Evolutionary conservation across 345 rosid genomes (phyloP), one percentile per base, ranked within the genome.

Genomic region (Lepidium africanum): DNA sequence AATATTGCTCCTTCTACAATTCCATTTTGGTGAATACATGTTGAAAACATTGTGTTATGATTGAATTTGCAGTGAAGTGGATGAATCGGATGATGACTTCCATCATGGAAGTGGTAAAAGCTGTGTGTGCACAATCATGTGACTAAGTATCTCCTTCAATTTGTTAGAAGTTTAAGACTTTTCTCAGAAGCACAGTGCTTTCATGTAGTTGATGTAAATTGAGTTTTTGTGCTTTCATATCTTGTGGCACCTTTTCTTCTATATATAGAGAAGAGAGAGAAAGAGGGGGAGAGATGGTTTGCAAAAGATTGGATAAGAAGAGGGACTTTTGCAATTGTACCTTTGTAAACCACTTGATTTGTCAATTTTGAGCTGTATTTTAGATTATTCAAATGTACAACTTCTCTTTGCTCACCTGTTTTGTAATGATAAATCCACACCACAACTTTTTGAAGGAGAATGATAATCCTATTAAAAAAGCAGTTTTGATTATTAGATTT

Each of bases 101-200:
- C 16, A 76, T 16, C 42, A 51, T 65, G 63, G 67, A 69, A 76
- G 65, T 41, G 66, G 67, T 5, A 64, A 65, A 64, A 64, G 76
- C 38, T 70, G 79, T 65, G 50, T 65, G 75, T 76, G 79, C 50
- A 42, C 76, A 63, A 64, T 76, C 67, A 76, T 76, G 79, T 76
- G 53, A 70, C 10, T 53, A 52, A 10, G 33, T 3, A 2, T 45
- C 56, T 23, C 16, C 14, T 42, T 72, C 36, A 14, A 59, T 71
- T 16, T 5, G 25, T 33, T 15, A 10, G 46, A 65, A 51, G 59
- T 38, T 6, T 16, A 57, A 41, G 10, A 39, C 32, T 50, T 54
- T 23, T 63, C 51, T 9, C 56, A 63, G 37, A 14, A 49, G 37
- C 70, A 37, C 32, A 33, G 10, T 6, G 48, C n/a, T 55, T 58